Evolutionary conservation across 2,329 filamentous ascomycete species (phyloP).

Genomic region (Phoma sp.): DNA sequence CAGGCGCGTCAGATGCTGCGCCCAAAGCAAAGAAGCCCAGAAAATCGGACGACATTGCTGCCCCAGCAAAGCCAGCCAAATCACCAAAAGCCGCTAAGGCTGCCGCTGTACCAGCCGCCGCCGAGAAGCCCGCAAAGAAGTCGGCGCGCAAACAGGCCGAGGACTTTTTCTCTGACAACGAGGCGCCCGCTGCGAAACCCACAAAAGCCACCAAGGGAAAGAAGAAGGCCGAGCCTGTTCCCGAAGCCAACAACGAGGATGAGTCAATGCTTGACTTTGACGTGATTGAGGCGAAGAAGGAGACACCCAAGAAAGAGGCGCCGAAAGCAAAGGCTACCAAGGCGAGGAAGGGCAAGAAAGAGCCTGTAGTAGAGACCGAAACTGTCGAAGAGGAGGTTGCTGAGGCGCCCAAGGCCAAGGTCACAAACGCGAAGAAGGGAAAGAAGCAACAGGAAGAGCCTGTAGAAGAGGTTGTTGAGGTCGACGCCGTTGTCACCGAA

Average conservation of each 20-base stretch:
- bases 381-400: constrained; percentile 19
- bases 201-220: constrained; percentile 48
- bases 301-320: constrained; percentile 25
- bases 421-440: constrained; percentile 31
- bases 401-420: constrained; percentile 24
- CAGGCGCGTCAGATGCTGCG: constrained; percentile 43
- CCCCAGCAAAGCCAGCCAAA: constrained; percentile 25
- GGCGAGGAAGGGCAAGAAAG: constrained; percentile 32
- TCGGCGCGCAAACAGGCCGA: constrained; percentile 45
- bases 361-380: constrained; percentile 21
- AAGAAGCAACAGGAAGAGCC: constrained; percentile 31
- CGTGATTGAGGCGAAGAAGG: constrained; percentile 20
- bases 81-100: constrained; percentile 31
- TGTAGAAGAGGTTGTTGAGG: constrained; percentile 25
- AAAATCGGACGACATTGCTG: constrained; percentile 40
- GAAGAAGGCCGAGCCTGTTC: constrained; percentile 40
- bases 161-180: constrained; percentile 43
- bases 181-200: constrained; percentile 27
- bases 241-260: constrained; percentile 20
- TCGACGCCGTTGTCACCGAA: constrained; percentile 19
- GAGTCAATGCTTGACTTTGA: constrained; percentile 21
- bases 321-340: constrained; percentile 31
- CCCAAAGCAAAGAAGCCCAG: constrained; percentile 50
- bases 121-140: constrained; percentile 32
- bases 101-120: constrained; percentile 28